Evolutionary conservation across 768 basidiomycete species (phyloP), one percentile per base, ranked within the genome.

Genomic region (Boletus speciosus): DNA sequence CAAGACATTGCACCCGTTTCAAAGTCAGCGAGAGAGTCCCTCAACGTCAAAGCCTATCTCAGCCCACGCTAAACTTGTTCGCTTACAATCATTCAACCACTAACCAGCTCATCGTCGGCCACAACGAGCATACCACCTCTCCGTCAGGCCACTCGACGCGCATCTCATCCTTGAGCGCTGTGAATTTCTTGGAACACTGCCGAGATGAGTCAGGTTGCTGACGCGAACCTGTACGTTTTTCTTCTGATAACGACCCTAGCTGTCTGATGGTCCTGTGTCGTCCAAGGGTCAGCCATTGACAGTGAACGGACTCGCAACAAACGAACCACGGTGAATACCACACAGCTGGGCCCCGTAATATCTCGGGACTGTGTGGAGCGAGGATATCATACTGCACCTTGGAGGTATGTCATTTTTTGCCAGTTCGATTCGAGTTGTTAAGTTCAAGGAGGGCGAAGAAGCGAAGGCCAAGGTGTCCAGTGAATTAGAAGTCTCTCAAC

Each of bases 191-290:
- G 37, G 37, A 16, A 36, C 7, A n/a, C 3, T n/a, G 42, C 47
- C 51, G 43, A 32, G 62, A 58, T 65, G 64, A 52, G 65, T 65
- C 59, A 65, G 47, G 23, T 36, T 61, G 64, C 62, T 65, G 65
- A 65, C 65, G 40, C 51, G 27, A 52, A 41, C 47, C 54, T 51
- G 64, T 54, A 45, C 45, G n/a, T 45, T 48, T 47, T 32, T 19
- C 25, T 41, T 46, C 19, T 16, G 38, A 29, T 47, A 23, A 43
- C 41, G 53, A 47, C 59, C 62, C 60, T 65, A 19, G n/a, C 8
- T 10, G 19, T 40, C 39, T 63, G 61, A 62, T 56, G 62, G 29
- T 25, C 16, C 48, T 29, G 59, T 45, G 46, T 61, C 45, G 21
- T 32, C 4, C 8, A 32, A 42, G 47, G 45, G 40, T 47, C 47